Conservation (phyloP, 1,139 yeast species). For the Hyphopichia khmerensis region DNA sequence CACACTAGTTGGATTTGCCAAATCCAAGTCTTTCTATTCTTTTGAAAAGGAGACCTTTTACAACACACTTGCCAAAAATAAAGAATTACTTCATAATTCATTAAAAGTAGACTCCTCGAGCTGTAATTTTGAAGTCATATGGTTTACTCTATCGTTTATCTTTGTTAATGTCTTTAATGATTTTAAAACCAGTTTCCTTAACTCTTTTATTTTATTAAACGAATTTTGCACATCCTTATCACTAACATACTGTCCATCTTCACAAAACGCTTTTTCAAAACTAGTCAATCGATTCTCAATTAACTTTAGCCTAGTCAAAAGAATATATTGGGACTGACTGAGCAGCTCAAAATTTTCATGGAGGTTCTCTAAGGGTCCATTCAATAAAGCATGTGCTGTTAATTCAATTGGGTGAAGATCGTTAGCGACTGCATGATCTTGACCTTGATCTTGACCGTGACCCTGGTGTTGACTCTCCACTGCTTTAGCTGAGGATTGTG, state of each 20-base stretch:
- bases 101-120: neutral
- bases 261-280: slow-evolving; percentile 21
- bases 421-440: slow-evolving; percentile 5
- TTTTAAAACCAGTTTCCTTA: slow-evolving; percentile 33
- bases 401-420: slow-evolving; percentile 56
- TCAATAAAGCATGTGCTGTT: slow-evolving; percentile 54
- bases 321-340: slow-evolving; percentile 56
- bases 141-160: slow-evolving; percentile 33
- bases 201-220: slow-evolving; percentile 28
- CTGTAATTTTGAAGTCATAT: neutral
- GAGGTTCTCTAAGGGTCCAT: slow-evolving; percentile 51
- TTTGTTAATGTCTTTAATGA: slow-evolving; percentile 29
- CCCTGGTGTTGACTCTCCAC: neutral
- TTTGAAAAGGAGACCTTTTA: too few relatives aligned
- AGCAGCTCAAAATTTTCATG: slow-evolving; percentile 52
- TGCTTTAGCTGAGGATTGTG: too few relatives aligned
- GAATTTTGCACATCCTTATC: slow-evolving; percentile 26
- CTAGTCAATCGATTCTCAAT: slow-evolving; percentile 36
- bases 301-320: slow-evolving; percentile 46
- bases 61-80: too few relatives aligned
- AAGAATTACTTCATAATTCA: too few relatives aligned
- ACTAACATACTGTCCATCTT: slow-evolving; percentile 12
- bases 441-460: neutral
- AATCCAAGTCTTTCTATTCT: neutral
- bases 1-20: too few relatives aligned